These are phyloP conservation scores for Quercus mongolica DNA, from an alignment of 306 rosid genomes.

Conservation along the genomic window DNA sequence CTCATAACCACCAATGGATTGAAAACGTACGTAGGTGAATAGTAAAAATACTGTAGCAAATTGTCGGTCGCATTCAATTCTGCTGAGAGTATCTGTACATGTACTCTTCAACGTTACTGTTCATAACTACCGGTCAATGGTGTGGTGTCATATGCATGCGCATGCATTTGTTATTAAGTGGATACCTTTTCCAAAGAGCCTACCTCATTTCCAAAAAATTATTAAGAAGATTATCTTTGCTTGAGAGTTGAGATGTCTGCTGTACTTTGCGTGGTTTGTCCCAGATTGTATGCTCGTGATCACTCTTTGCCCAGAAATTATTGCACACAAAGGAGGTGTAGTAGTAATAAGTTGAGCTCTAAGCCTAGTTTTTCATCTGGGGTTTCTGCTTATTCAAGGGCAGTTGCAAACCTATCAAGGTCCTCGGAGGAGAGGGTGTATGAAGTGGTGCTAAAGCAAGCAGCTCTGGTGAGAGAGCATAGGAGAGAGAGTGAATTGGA, in stretches of 20 bases:
- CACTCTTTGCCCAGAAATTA: conserved; percentile 31
- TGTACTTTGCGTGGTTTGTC: conserved; percentile 60
- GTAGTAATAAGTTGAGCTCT: conserved; percentile 9
- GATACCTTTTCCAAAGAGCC: too few species aligned
- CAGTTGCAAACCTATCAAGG: conserved; percentile 53
- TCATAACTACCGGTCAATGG: too few species aligned
- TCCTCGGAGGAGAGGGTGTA: conserved; percentile 87
- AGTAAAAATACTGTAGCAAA: too few species aligned
- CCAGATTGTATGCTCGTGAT: conserved; percentile 37
- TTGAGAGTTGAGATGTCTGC: conserved; percentile 44
- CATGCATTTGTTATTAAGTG: too few species aligned
- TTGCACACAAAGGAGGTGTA: conserved; percentile 22
- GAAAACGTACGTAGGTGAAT: too few species aligned
- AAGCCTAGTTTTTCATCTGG: conserved; percentile 39
- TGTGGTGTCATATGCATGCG: too few species aligned
- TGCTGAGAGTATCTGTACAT: too few species aligned
- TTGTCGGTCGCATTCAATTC: too few species aligned
- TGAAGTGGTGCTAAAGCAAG: conserved; percentile 85
- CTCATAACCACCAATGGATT: too few species aligned
- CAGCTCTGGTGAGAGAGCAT: conserved; percentile 62
- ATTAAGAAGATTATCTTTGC: background rate
- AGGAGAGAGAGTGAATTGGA: conserved; percentile 13
- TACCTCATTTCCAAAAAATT: background rate
- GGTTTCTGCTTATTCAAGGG: conserved; percentile 47
- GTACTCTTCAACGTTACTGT: too few species aligned